Evolutionary conservation across 1,139 yeast genomes (phyloP).

Genomic region (Pneumocystis jirovecii): DNA sequence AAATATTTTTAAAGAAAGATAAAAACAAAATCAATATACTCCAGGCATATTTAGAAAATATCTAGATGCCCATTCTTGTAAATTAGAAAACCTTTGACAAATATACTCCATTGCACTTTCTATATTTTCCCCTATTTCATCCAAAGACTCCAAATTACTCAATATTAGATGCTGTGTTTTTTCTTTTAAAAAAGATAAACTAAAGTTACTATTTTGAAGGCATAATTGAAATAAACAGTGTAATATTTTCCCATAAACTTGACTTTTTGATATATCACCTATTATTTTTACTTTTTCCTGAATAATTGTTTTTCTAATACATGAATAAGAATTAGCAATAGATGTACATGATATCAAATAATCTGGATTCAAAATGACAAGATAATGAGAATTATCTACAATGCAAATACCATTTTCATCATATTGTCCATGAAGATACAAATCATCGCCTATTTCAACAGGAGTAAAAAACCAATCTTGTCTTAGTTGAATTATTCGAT

Average conservation of each 20-base stretch:
- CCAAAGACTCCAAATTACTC: constrained; percentile 36
- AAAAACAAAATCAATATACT: constrained; percentile 2
- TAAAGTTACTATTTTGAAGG: constrained; percentile 32
- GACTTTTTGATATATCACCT: constrained; percentile 45
- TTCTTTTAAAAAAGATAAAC: constrained; percentile 32
- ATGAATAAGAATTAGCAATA: constrained; percentile 58
- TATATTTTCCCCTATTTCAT: constrained; percentile 40
- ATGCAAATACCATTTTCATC: constrained; percentile 24
- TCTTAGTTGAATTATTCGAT: not conserved
- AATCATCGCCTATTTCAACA: constrained; percentile 21
- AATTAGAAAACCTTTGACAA: constrained; percentile 38
- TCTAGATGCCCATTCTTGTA: constrained; percentile 48
- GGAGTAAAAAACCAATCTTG: constrained; percentile 1
- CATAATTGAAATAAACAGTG: constrained; percentile 69
- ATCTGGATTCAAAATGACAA: constrained; percentile 75
- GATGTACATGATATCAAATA: constrained; percentile 64
- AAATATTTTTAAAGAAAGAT: not conserved
- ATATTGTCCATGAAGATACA: constrained; percentile 25
- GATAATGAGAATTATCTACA: constrained; percentile 41
- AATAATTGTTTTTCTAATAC: constrained; percentile 58
- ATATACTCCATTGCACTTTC: constrained; percentile 36
- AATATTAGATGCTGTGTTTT: constrained; percentile 35
- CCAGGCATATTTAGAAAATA: constrained; percentile 26
- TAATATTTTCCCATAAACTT: constrained; percentile 62
- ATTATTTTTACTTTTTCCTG: constrained; percentile 37